These are phyloP conservation scores for Reutealis trisperma DNA, from an alignment of 345 rosid genomes.

Conservation along the genomic window DNA sequence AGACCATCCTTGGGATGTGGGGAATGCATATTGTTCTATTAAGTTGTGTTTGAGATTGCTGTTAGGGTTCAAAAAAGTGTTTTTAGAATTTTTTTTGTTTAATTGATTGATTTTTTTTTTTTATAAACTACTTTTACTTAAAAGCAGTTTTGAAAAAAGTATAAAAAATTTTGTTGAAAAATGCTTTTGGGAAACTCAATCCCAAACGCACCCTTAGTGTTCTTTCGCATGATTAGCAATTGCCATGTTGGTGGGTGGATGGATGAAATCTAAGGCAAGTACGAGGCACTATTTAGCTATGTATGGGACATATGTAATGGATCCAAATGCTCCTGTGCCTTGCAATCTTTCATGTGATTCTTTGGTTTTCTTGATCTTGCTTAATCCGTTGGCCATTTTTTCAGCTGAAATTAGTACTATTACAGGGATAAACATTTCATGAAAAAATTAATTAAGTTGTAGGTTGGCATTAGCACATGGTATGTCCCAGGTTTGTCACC, in stretches of 20 bases:
- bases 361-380: background rate
- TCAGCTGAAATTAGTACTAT: background rate
- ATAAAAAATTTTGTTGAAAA: no score
- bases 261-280: background rate
- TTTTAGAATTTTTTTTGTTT: no score
- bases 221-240: background rate
- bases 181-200: no score
- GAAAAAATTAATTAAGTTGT: background rate
- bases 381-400: background rate
- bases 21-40: background rate
- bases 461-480: background rate
- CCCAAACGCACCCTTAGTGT: no score
- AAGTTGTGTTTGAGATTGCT: no score
- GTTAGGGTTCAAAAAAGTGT: no score
- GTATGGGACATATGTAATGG: background rate
- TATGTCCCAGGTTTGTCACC: background rate
- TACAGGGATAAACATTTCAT: background rate
- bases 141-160: no score
- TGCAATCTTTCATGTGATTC: background rate
- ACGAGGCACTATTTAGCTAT: background rate
- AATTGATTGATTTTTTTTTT: no score
- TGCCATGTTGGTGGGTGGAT: constrained; percentile 14
- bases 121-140: no score
- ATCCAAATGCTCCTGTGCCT: background rate
- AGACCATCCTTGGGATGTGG: constrained; percentile 1